Conservation (phyloP, 1,284 basidiomycete species). For the Cerrena zonata region DNA sequence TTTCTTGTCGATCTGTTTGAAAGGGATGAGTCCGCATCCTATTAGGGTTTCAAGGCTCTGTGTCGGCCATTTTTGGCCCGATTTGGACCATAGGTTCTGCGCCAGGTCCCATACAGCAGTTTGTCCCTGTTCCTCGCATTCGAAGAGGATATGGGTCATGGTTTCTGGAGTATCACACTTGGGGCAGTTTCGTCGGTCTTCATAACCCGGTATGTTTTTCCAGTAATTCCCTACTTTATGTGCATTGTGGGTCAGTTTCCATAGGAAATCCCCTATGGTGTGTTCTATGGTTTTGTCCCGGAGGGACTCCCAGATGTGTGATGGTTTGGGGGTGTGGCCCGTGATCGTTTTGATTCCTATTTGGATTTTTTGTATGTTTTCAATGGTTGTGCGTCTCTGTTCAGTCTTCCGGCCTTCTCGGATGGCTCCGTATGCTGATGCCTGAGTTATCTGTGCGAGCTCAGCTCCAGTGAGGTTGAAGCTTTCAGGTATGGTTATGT, state of each 20-base stretch:
- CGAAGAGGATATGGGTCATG: slow-evolving; percentile 27
- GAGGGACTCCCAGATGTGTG: slow-evolving; percentile 7
- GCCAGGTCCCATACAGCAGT: slow-evolving; percentile 22
- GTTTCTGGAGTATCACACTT: slow-evolving; percentile 21
- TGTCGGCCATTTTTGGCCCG: slow-evolving; percentile 3
- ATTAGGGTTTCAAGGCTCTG: slow-evolving; percentile 7
- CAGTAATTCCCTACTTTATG: slow-evolving; percentile 25
- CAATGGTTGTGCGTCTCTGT: not conserved
- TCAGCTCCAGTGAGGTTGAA: not conserved
- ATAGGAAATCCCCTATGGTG: slow-evolving; percentile 24
- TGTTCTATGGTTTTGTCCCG: slow-evolving; percentile 19
- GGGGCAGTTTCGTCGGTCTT: slow-evolving; percentile 19
- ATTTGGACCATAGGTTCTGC: slow-evolving; percentile 9
- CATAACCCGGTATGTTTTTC: slow-evolving; percentile 18
- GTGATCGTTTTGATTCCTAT: not conserved
- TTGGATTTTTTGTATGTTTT: slow-evolving; percentile 9
- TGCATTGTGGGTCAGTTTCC: slow-evolving; percentile 25
- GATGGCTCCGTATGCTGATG: slow-evolving; percentile 2
- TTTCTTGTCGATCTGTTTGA: not conserved
- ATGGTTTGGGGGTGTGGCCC: not conserved
- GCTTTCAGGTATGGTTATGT: not conserved
- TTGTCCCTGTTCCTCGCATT: slow-evolving; percentile 21
- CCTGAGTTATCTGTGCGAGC: not conserved
- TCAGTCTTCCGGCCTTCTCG: not conserved
- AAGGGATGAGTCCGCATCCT: not conserved